A percentile compares a stretch with the other conserved stretches of the same genome.
These are phyloP conservation scores for Neostapfia colusana DNA, from an alignment of 176 grass and related monocot species.

Conservation along the genomic window DNA sequence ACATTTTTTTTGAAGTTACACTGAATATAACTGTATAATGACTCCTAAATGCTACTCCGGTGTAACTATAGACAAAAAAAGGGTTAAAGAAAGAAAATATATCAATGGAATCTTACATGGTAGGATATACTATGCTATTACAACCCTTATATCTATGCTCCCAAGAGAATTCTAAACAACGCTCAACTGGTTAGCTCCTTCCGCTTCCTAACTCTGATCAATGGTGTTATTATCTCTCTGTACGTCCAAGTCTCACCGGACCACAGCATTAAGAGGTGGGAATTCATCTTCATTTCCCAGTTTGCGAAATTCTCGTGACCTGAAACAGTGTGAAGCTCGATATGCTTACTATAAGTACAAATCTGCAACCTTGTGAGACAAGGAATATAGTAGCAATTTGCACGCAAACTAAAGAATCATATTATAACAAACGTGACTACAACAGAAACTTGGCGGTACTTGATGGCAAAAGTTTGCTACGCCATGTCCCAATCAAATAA, in stretches of 20 bases:
- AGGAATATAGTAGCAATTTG: neutral
- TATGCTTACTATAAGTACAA: neutral
- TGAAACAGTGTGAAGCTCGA: conserved; percentile 31
- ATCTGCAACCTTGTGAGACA: neutral
- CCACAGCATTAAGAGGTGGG: conserved; percentile 55
- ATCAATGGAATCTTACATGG: conserved; percentile 29
- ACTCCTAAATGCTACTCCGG: conserved; percentile 9
- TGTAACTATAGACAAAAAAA: conserved; percentile 21
- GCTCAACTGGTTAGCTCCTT: conserved; percentile 56
- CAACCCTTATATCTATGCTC: conserved; percentile 19
- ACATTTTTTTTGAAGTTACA: conserved; percentile 1
- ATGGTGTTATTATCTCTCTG: conserved; percentile 34
- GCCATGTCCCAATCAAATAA: neutral
- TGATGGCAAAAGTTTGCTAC: neutral
- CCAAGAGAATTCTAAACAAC: conserved; percentile 10
- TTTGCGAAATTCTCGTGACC: conserved; percentile 47
- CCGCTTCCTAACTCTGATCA: conserved; percentile 33
- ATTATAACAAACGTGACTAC: neutral
- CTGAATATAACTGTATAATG: conserved; percentile 30
- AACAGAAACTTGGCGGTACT: neutral
- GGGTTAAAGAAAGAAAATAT: neutral
- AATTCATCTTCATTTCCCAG: conserved; percentile 65
- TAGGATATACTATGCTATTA: conserved; percentile 25
- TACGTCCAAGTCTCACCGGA: conserved; percentile 38
- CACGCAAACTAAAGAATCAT: too few relatives aligned